Evolutionary conservation across 169 alveolate genomes (phyloP).

Genomic region (Cyclospora cayetanensis): DNA sequence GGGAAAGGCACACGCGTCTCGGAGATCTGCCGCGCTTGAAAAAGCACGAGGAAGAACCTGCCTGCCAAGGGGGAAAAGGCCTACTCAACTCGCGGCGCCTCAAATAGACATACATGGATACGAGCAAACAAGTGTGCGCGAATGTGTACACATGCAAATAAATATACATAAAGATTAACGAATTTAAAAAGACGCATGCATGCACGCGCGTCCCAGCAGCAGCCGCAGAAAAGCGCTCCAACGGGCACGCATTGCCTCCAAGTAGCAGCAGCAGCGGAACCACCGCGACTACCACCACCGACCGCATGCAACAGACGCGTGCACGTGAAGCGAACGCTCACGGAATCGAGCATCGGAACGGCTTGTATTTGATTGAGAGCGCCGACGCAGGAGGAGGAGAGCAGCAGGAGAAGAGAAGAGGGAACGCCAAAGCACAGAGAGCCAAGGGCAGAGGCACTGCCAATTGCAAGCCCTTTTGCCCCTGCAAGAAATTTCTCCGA

Average conservation of each 20-base stretch:
- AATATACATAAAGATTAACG: background rate
- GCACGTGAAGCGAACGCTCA: constrained; percentile 1
- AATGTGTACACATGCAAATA: background rate
- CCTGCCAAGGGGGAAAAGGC: background rate
- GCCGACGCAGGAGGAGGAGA: constrained; percentile 68
- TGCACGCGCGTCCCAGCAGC: background rate
- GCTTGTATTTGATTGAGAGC: constrained; percentile 72
- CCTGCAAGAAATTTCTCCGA: constrained; percentile 47
- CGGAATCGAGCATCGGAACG: constrained; percentile 72
- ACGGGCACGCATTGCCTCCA: background rate
- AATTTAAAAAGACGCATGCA: background rate
- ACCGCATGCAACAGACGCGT: background rate
- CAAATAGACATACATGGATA: background rate
- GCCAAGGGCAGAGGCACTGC: constrained; percentile 65
- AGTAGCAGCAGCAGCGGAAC: background rate
- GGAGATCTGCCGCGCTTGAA: background rate
- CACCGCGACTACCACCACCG: background rate
- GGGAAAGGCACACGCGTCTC: background rate
- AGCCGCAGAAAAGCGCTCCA: background rate
- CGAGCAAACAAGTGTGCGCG: background rate
- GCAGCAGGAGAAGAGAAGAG: constrained; percentile 51
- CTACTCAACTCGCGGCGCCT: background rate
- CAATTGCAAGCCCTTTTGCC: constrained; percentile 7
- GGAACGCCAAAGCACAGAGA: constrained; percentile 66
- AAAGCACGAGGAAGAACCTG: background rate